phyloP scores from a whole-genome alignment of 2,329 filamentous ascomycete species.

The Fusarium nelsonii region DNA sequence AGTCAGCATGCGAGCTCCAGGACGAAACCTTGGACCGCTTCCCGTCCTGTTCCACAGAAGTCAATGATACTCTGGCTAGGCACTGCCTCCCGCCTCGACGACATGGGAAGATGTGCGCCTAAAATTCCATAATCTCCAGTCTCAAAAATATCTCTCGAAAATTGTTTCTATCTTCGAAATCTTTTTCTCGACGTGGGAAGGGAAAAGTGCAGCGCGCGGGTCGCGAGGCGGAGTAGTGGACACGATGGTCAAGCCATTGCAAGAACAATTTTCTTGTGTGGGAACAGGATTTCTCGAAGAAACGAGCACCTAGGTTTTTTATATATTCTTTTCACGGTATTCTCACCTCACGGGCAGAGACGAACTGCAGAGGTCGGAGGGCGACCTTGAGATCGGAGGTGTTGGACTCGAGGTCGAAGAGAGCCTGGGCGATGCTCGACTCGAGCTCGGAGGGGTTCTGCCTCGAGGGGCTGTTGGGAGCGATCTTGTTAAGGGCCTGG shows the following conservation, averaged over 20 bases:
- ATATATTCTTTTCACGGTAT: conserved; percentile 52
- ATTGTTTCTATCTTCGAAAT: conserved; percentile 43
- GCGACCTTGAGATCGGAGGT: conserved; percentile 97
- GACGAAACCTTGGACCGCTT: conserved; percentile 78
- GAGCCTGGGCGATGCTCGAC: conserved; percentile 94
- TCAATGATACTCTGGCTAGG: conserved; percentile 56
- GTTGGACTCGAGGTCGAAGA: conserved; percentile 99
- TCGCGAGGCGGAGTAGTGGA: conserved; percentile 38
- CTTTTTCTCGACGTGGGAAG: conserved; percentile 38
- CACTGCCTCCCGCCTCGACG: conserved; percentile 47
- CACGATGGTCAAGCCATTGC: conserved; percentile 48
- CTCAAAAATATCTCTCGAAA: conserved; percentile 25
- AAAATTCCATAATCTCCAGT: conserved; percentile 3
- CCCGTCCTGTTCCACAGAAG: conserved; percentile 76
- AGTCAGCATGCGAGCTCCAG: conserved; percentile 84
- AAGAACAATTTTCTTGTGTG: conserved; percentile 49
- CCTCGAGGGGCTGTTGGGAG: conserved; percentile 95
- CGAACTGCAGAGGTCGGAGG: conserved; percentile 97
- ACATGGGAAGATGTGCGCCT: conserved; percentile 33
- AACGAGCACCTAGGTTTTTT: conserved; percentile 21
- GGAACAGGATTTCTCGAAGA: conserved; percentile 58
- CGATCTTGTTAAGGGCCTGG: conserved; percentile 96
- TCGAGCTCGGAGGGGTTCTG: conserved; percentile 97
- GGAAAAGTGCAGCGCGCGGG: conserved; percentile 29
- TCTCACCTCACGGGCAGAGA: conserved; percentile 99